Conservation (phyloP, 306 rosid species). For the Rubus parviflorus region DNA sequence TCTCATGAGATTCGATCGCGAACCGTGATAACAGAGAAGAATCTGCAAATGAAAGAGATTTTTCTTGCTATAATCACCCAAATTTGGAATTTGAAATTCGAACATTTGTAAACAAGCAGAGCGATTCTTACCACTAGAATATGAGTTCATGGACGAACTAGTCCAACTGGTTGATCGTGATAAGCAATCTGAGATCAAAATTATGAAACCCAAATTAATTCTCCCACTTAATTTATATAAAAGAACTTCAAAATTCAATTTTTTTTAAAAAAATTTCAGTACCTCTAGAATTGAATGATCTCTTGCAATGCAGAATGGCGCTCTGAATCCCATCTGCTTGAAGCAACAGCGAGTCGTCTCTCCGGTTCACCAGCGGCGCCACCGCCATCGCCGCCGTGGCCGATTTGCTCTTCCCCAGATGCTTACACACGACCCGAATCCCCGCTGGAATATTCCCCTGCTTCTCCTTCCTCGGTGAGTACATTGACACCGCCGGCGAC, state of each 20-base stretch:
- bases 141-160: constrained; percentile 38
- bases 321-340: constrained; percentile 90
- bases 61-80: not conserved
- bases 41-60: constrained; percentile 20
- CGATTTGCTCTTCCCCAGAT: constrained; percentile 72
- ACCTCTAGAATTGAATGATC: constrained; percentile 73
- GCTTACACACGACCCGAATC: constrained; percentile 53
- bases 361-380: constrained; percentile 45
- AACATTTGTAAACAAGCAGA: not conserved
- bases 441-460: constrained; percentile 51
- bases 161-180: constrained; percentile 31
- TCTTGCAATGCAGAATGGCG: constrained; percentile 93
- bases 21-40: constrained; percentile 27
- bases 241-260: not conserved
- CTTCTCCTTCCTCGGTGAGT: constrained; percentile 44
- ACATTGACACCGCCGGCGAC: constrained; percentile 35
- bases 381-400: constrained; percentile 40
- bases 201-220: not conserved
- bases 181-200: constrained; percentile 38
- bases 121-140: constrained; percentile 20
- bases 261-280: not conserved
- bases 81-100: not conserved
- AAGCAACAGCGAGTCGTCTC: constrained; percentile 66
- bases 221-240: not conserved
- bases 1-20: constrained; percentile 29